phyloP scores from a whole-genome alignment of 1,139 yeast genomes.

The Debaryomyces singareniensis region DNA sequence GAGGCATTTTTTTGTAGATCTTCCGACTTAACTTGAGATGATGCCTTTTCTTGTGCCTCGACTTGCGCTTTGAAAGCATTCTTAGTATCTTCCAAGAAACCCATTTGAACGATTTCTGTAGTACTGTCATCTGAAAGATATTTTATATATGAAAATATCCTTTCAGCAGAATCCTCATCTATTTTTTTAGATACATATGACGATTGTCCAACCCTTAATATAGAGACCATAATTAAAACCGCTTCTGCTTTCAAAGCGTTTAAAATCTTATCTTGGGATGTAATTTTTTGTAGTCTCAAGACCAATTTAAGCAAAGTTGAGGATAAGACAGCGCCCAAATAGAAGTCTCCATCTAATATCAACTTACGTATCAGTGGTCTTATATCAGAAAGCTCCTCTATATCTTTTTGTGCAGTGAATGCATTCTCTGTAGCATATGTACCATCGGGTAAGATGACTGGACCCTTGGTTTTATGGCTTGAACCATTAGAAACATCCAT shows the following conservation, averaged over 20 bases:
- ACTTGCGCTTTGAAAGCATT: conserved; percentile 72
- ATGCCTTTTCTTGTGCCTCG: conserved; percentile 46
- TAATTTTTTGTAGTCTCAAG: conserved; percentile 62
- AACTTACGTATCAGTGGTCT: conserved; percentile 78
- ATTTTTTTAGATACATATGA: conserved; percentile 66
- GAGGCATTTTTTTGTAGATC: conserved; percentile 64
- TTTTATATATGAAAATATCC: conserved; percentile 79
- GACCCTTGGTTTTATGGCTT: conserved; percentile 45
- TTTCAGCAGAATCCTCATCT: conserved; percentile 93
- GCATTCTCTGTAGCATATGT: conserved; percentile 97
- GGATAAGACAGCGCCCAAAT: conserved; percentile 82
- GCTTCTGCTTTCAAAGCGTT: conserved; percentile 96
- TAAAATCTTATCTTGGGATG: conserved; percentile 48
- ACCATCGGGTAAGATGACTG: conserved; percentile 93
- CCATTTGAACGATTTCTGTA: conserved; percentile 47
- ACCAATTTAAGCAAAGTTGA: conserved; percentile 87
- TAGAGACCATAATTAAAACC: conserved; percentile 83
- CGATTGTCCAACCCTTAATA: conserved; percentile 86
- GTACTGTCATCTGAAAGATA: conserved; percentile 64
- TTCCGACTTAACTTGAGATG: conserved; percentile 42
- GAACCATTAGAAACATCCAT: conserved; percentile 17
- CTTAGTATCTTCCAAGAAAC: conserved; percentile 84
- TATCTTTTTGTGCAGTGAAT: conserved; percentile 41
- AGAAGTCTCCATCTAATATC: conserved; percentile 82
- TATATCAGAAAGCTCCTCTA: conserved; percentile 26